Conservation (phyloP, 352 stramenopile genomes). For the Pythium angustatum region DNA sequence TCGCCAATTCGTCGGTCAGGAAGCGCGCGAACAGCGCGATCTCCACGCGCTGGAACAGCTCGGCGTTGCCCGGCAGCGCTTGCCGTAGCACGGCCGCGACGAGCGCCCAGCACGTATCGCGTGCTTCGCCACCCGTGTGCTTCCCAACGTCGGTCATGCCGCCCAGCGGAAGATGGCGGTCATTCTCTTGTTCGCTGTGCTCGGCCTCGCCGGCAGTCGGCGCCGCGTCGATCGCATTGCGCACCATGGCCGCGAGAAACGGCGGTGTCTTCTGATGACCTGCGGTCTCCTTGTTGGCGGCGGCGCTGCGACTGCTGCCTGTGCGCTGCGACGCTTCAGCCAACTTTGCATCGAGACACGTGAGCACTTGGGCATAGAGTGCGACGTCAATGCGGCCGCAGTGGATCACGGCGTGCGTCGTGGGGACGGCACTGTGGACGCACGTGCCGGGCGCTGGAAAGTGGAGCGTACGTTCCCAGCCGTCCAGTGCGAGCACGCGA, state of each 20-base stretch:
- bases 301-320: constrained; percentile 35
- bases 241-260: constrained; percentile 44
- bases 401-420: constrained; percentile 23
- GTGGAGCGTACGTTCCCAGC: constrained; percentile 42
- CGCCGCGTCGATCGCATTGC: constrained; percentile 7
- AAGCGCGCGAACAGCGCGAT: background rate
- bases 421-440: constrained; percentile 46
- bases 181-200: background rate
- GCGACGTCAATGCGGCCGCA: constrained; percentile 36
- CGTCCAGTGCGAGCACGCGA: constrained; percentile 43
- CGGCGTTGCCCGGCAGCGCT: constrained; percentile 35
- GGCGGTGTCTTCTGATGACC: constrained; percentile 57
- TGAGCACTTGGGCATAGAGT: constrained; percentile 15
- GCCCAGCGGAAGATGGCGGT: constrained; percentile 18
- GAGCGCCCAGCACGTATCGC: constrained; percentile 60
- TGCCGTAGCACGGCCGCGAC: constrained; percentile 39
- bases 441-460: constrained; percentile 31
- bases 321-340: constrained; percentile 30
- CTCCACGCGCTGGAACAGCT: constrained; percentile 33
- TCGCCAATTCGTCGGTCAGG: background rate
- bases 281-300: constrained; percentile 14
- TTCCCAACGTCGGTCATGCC: constrained; percentile 55
- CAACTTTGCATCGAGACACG: constrained; percentile 15
- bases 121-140: constrained; percentile 42
- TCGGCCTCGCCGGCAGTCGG: background rate